Base-by-base conservation (phyloP, 257 asterid species). In the Knoxia roxburghii region DNA sequence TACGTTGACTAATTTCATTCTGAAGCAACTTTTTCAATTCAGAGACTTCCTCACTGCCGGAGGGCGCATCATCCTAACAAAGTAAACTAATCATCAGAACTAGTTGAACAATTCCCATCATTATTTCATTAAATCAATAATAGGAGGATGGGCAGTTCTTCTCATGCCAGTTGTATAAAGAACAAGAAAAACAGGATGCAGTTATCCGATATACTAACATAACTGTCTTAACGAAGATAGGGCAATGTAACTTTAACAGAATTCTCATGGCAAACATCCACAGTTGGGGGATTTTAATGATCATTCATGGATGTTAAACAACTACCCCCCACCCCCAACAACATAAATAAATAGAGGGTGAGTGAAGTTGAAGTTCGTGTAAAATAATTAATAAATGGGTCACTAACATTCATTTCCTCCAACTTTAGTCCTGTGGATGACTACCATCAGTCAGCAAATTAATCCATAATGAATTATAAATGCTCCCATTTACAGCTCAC, bases 1-100 rank as follows among this genome's bases (percentile, higher is more conserved):
- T 89, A 56, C 93, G 80, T 60, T 68, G 81, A 68, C 72, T 74
- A 73, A 76, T 72, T 88, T 90, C 99, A 70, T 87, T 84, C 77
- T 85, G 88, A 76, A 91, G 96, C 81, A 81, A 57, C 73, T 41
- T 79, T 82, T 89, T 87, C 48, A 90, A 81, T 80, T 87, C 93
- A 21, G 76, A 63, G 37, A 81, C 83, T 75, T 89, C 98, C 33
- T 86, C 83, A 61, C 49, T 74, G 74, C 77, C 73, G 71, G 82
- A 67, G 70, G 75, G 84, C 67, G 57, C 57, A 63, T 74, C 78
- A 52, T 68, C 73, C 96, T 86, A 79, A 80, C 39, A 68, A 77
- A 14, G 56, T 65, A 74, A 78, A 65, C 49, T 48, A 73, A 76
- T 68, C 55, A 74, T 71, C 62, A 60, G 37, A 60, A 57, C 24